phyloP scores from a whole-genome alignment of 805 yeast genomes.

The Teunomyces cretensis region DNA sequence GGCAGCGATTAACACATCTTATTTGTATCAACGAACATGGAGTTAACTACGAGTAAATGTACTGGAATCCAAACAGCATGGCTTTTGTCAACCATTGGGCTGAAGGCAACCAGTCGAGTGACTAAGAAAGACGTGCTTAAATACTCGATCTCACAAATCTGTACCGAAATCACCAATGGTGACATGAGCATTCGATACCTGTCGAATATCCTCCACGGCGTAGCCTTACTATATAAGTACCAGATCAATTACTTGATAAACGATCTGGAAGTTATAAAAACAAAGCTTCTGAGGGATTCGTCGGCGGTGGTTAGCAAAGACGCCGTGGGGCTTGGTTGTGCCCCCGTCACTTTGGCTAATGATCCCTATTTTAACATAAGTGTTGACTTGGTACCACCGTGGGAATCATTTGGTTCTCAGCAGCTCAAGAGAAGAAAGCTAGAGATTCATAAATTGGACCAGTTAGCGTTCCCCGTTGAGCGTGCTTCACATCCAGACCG shows the following conservation, averaged over 20 bases:
- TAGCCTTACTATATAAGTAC: constrained; percentile 47
- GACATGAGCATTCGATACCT: constrained; percentile 29
- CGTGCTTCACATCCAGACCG: neutral
- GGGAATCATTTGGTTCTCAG: constrained; percentile 6
- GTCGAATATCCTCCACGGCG: constrained; percentile 49
- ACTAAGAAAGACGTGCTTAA: constrained; percentile 31
- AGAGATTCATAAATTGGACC: constrained; percentile 15
- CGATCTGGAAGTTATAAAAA: constrained; percentile 20
- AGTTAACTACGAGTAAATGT: neutral
- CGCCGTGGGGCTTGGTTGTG: neutral
- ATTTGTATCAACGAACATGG: neutral
- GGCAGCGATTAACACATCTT: neutral
- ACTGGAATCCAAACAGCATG: constrained; percentile 23
- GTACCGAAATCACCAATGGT: constrained; percentile 21
- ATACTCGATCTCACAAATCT: constrained; percentile 43
- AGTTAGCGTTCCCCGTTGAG: constrained; percentile 11
- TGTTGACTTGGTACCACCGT: constrained; percentile 18
- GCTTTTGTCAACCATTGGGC: constrained; percentile 44
- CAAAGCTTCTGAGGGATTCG: constrained; percentile 1
- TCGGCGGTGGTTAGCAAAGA: no score
- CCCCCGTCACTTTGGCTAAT: constrained; percentile 13
- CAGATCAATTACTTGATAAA: constrained; percentile 47
- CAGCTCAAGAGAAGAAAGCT: constrained; percentile 14
- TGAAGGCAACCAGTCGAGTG: constrained; percentile 26
- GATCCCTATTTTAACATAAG: constrained; percentile 28